These are phyloP conservation scores for Candida verbasci DNA, from an alignment of 805 yeast genomes.

Conservation along the genomic window DNA sequence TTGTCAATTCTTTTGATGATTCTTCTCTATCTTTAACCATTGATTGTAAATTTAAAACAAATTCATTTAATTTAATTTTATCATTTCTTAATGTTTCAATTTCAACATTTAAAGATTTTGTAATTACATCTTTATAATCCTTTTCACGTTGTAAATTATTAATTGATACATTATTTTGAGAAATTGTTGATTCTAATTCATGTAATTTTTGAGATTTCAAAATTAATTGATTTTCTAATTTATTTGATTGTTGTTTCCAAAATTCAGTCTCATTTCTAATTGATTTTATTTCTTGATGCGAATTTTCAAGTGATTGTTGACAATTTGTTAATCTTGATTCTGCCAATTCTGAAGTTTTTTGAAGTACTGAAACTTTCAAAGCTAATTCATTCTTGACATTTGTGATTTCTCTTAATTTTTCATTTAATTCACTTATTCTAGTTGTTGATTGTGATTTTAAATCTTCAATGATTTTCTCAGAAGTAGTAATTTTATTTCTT, in stretches of 20 bases:
- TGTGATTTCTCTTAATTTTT: slow-evolving; percentile 22
- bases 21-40: slow-evolving; percentile 58
- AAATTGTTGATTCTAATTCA: slow-evolving; percentile 43
- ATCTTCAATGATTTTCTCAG: slow-evolving; percentile 31
- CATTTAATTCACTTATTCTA: slow-evolving; percentile 45
- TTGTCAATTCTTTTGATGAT: slow-evolving; percentile 45
- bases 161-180: slow-evolving; percentile 41
- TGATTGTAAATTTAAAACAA: slow-evolving; percentile 57
- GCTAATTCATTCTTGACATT: slow-evolving; percentile 38
- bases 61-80: slow-evolving; percentile 50
- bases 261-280: slow-evolving; percentile 26
- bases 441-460: slow-evolving; percentile 35
- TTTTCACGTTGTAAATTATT: slow-evolving; percentile 53
- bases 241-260: slow-evolving; percentile 39
- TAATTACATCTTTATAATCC: slow-evolving; percentile 44
- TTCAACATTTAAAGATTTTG: slow-evolving; percentile 49
- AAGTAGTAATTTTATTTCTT: slow-evolving; percentile 28
- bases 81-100: slow-evolving; percentile 53
- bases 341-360: slow-evolving; percentile 49
- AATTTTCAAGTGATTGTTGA: slow-evolving; percentile 24
- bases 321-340: slow-evolving; percentile 50
- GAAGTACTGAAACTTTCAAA: slow-evolving; percentile 48
- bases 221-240: slow-evolving; percentile 32
- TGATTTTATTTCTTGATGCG: slow-evolving; percentile 24
- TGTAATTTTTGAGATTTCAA: slow-evolving; percentile 47